Evolutionary conservation across 2,329 filamentous ascomycete genomes (phyloP).

Genomic region (Cladophialophora bantiana): DNA sequence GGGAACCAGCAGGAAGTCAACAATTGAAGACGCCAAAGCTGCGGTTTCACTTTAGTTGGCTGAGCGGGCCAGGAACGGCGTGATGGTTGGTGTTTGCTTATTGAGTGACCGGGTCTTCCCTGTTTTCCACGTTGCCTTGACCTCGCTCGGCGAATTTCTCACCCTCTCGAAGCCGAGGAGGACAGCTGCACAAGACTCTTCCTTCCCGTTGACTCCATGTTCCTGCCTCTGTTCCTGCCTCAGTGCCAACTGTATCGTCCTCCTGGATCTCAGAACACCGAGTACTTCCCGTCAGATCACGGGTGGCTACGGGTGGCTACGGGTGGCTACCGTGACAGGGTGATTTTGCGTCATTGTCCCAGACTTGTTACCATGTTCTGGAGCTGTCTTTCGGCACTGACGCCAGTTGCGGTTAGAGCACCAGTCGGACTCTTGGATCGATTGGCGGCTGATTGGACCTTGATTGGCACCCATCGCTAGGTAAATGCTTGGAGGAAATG

Average conservation of each 20-base stretch:
- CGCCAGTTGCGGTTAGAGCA: neutral
- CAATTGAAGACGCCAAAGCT: neutral
- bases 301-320: too few species aligned
- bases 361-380: too few species aligned
- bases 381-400: too few species aligned
- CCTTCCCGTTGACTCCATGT: constrained; percentile 6
- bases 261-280: neutral
- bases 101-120: neutral
- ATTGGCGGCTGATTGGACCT: neutral
- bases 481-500: neutral
- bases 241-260: neutral
- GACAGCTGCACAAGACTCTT: neutral
- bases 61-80: neutral
- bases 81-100: neutral
- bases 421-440: neutral
- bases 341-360: too few species aligned
- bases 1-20: neutral
- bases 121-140: constrained; percentile 1
- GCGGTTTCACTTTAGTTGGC: neutral
- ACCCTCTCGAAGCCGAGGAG: neutral
- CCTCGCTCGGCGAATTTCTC: constrained; percentile 1
- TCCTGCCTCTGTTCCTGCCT: constrained; percentile 4
- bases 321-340: too few species aligned
- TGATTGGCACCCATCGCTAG: neutral
- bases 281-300: too few species aligned